These are phyloP conservation scores for Bjerkandera adusta DNA, from an alignment of 1,284 basidiomycete species.

Conservation along the genomic window DNA sequence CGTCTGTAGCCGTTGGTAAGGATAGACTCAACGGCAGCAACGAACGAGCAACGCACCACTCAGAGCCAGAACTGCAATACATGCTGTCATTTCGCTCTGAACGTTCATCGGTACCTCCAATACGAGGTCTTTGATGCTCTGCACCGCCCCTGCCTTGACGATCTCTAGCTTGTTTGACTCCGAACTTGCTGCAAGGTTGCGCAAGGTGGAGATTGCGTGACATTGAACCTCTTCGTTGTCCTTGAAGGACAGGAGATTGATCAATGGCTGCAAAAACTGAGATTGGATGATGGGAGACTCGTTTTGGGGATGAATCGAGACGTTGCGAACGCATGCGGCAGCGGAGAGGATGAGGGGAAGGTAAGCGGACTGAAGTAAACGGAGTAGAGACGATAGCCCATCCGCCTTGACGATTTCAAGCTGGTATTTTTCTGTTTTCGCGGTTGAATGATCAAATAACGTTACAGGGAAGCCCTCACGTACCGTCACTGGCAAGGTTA, in stretches of 20 bases:
- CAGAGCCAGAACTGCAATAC: conserved; percentile 91
- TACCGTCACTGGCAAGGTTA: conserved; percentile 97
- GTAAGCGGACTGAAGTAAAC: conserved; percentile 95
- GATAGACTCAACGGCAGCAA: background rate
- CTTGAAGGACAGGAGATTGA: conserved; percentile 95
- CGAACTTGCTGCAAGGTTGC: conserved; percentile 95
- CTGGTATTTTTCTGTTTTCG: conserved; percentile 89
- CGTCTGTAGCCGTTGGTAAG: conserved; percentile 53
- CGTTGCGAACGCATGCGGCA: conserved; percentile 98
- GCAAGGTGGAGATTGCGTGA: conserved; percentile 97
- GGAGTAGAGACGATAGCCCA: conserved; percentile 89
- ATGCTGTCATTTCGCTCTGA: conserved; percentile 99
- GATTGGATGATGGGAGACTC: conserved; percentile 99
- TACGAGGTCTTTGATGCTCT: conserved; percentile 96
- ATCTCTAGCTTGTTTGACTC: conserved; percentile 99
- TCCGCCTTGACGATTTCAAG: conserved; percentile 98
- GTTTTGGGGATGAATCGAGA: conserved; percentile 98
- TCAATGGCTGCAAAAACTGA: conserved; percentile 94
- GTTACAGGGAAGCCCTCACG: too few relatives aligned
- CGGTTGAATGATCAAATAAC: background rate
- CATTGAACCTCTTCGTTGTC: conserved; percentile 99
- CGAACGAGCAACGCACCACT: conserved; percentile 60
- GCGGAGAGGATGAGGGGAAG: conserved; percentile 98
- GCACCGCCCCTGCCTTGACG: conserved; percentile 97
- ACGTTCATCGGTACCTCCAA: conserved; percentile 95